phyloP scores from a whole-genome alignment of 805 yeast genomes.

The Cyberlindnera japonica region DNA sequence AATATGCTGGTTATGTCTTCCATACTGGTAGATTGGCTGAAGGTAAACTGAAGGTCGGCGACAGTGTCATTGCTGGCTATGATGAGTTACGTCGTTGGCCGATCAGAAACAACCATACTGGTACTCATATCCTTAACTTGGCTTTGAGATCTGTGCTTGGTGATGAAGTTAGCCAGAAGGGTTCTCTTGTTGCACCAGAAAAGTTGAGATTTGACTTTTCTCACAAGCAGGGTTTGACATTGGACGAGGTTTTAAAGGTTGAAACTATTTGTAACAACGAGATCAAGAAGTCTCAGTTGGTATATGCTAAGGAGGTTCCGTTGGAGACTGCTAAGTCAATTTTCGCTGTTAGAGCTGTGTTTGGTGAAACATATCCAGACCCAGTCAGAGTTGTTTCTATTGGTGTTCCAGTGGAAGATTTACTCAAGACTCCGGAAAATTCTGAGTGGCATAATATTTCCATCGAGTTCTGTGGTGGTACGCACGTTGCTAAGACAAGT shows the following conservation, averaged over 20 bases:
- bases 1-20: constrained; percentile 89
- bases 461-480: constrained; percentile 98
- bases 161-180: constrained; percentile 88
- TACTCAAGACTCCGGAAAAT: constrained; percentile 66
- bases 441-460: constrained; percentile 75
- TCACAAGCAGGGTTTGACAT: constrained; percentile 78
- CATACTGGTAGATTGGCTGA: constrained; percentile 87
- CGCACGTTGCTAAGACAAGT: constrained; percentile 89
- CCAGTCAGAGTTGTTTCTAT: constrained; percentile 98
- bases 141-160: constrained; percentile 87
- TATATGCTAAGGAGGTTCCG: constrained; percentile 80
- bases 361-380: constrained; percentile 98
- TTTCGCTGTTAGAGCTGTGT: constrained; percentile 90
- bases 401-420: constrained; percentile 84
- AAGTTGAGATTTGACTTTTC: constrained; percentile 95
- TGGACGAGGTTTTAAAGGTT: constrained; percentile 67
- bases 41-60: constrained; percentile 68
- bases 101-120: constrained; percentile 95
- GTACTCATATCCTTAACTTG: constrained; percentile 90
- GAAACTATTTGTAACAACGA: constrained; percentile 71
- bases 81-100: constrained; percentile 96
- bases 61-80: constrained; percentile 75
- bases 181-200: constrained; percentile 94
- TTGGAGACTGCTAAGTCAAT: constrained; percentile 71
- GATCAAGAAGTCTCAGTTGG: constrained; percentile 67